Conservation (phyloP, 768 basidiomycete genomes). For the Macrocybe gigantea region DNA sequence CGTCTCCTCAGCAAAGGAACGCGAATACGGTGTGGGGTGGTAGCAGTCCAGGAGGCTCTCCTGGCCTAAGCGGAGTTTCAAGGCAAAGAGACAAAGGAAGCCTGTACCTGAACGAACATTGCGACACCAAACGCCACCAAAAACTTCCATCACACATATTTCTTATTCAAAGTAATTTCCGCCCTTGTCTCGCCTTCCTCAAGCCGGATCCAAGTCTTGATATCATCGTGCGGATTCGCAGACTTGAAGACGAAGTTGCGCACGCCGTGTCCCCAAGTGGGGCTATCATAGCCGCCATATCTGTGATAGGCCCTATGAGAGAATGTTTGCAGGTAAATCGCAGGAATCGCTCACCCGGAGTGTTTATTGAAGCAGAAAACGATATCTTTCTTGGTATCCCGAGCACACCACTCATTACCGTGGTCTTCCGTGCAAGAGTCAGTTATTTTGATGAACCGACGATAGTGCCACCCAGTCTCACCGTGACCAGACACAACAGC, state of each 20-base stretch:
- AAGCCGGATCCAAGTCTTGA: conserved; percentile 62
- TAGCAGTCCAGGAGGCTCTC: too few relatives aligned
- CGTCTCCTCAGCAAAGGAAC: too few relatives aligned
- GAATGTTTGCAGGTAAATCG: background rate
- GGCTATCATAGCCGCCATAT: conserved; percentile 57
- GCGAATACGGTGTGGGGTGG: too few relatives aligned
- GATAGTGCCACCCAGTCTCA: conserved; percentile 16
- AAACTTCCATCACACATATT: conserved; percentile 18
- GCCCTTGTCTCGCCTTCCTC: conserved; percentile 56
- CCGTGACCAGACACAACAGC: conserved; percentile 71
- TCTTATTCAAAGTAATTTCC: conserved; percentile 40
- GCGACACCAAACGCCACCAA: background rate
- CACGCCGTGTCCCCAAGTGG: conserved; percentile 60
- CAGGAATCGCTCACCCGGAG: conserved; percentile 44
- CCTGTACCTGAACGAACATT: background rate
- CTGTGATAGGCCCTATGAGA: conserved; percentile 22
- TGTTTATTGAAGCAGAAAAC: conserved; percentile 79
- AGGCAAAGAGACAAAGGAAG: too few relatives aligned
- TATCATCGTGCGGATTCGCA: conserved; percentile 33
- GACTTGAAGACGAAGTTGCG: conserved; percentile 58
- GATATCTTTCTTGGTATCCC: conserved; percentile 53
- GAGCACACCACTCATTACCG: conserved; percentile 75
- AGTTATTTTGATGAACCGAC: background rate
- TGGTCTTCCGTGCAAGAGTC: conserved; percentile 41
- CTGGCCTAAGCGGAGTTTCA: too few relatives aligned